Percentiles rank a stretch among this genome's conserved stretches.
Conservation (phyloP, 768 basidiomycete species). For the Gloeostereum incarnatum region DNA sequence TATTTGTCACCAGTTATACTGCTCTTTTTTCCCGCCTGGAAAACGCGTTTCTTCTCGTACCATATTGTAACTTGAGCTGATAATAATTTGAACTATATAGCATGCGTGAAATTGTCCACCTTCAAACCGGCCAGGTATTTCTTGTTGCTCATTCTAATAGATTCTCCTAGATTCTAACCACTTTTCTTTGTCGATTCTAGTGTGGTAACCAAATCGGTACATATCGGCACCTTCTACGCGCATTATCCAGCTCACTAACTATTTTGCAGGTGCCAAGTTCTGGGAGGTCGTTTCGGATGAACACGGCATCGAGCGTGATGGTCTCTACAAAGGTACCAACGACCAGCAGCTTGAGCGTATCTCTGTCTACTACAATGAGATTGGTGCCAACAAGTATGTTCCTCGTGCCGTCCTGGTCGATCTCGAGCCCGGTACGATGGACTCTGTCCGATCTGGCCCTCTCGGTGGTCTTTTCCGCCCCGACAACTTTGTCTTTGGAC, state of each 20-base stretch:
- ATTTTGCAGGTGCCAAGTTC: constrained; percentile 73
- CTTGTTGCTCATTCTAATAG: constrained; percentile 1
- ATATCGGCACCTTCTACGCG: constrained; percentile 18
- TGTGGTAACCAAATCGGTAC: constrained; percentile 99
- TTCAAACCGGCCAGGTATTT: constrained; percentile 95
- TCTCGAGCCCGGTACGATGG: constrained; percentile 96
- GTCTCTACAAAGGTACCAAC: constrained; percentile 86
- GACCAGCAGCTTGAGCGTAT: constrained; percentile 97
- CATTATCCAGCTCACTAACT: constrained; percentile 12
- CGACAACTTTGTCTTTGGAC: constrained; percentile 97
- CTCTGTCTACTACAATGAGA: constrained; percentile 97
- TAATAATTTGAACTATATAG: constrained; percentile 33
- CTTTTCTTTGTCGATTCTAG: constrained; percentile 32
- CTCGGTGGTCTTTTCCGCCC: constrained; percentile 92
- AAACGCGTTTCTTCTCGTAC: constrained; percentile 30
- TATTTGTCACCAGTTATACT: not conserved
- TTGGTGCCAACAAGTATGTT: constrained; percentile 93
- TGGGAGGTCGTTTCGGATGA: constrained; percentile 77
- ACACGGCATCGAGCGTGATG: constrained; percentile 92
- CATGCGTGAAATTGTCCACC: constrained; percentile 99
- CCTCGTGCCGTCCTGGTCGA: constrained; percentile 97
- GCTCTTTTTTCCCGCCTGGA: constrained; percentile 1
- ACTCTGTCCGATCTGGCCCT: constrained; percentile 84
- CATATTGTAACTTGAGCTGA: constrained; percentile 24
- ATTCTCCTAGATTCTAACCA: constrained; percentile 17